Evolutionary conservation across 1,284 basidiomycete species (phyloP).

Genomic region (Malassezia restricta): DNA sequence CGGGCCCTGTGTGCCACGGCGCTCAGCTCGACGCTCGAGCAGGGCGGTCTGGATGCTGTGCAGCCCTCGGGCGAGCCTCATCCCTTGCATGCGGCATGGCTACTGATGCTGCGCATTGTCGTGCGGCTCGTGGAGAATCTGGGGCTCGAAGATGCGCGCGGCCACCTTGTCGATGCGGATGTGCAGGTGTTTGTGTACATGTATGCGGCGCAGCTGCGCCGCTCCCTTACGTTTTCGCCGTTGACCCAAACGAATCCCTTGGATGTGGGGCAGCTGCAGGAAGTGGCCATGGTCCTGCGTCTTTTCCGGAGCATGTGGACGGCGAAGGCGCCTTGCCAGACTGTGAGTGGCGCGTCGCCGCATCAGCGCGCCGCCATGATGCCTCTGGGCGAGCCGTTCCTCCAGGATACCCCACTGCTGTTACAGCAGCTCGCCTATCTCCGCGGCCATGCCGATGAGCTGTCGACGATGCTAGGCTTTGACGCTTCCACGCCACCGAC

Average conservation of each 20-base stretch:
- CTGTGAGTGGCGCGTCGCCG: background rate
- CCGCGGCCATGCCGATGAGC: constrained; percentile 74
- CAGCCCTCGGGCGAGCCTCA: constrained; percentile 61
- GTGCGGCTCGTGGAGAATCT: constrained; percentile 58
- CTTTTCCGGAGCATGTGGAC: constrained; percentile 24
- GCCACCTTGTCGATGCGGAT: constrained; percentile 73
- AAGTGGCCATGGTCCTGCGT: constrained; percentile 21
- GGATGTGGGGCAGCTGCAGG: constrained; percentile 25
- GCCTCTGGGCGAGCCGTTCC: constrained; percentile 50
- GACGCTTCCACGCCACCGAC: constrained; percentile 60
- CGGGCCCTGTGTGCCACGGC: constrained; percentile 70
- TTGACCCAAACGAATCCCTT: constrained; percentile 1
- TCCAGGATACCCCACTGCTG: constrained; percentile 58
- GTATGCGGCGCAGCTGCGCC: constrained; percentile 65
- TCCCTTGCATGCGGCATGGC: constrained; percentile 68
- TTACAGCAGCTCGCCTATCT: constrained; percentile 79
- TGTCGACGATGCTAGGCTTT: constrained; percentile 62
- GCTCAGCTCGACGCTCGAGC: constrained; percentile 62
- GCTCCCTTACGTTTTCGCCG: constrained; percentile 62
- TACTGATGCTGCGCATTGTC: constrained; percentile 68
- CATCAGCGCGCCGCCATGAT: background rate
- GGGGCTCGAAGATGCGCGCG: constrained; percentile 43
- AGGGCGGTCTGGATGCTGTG: constrained; percentile 59
- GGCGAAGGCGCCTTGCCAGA: constrained; percentile 13
- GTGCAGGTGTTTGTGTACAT: constrained; percentile 73